Evolutionary conservation across 2,329 filamentous ascomycete genomes (phyloP).

Genomic region (Colletotrichum tanaceti): DNA sequence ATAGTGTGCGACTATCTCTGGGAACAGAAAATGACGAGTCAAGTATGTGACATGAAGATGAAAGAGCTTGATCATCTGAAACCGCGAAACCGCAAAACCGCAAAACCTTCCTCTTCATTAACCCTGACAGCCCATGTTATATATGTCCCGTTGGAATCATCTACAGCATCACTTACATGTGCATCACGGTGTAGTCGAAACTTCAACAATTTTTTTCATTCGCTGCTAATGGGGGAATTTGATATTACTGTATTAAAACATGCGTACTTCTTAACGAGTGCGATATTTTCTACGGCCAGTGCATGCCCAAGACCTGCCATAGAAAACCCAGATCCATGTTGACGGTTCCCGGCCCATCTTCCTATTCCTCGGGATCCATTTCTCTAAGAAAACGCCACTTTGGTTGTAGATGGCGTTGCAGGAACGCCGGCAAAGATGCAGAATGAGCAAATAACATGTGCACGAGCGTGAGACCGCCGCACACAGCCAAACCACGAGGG

Average conservation of each 20-base stretch:
- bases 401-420: neutral
- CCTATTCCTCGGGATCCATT: too few relatives aligned
- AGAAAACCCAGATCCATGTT: neutral
- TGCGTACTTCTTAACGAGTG: neutral
- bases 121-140: too few relatives aligned
- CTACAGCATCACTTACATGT: too few relatives aligned
- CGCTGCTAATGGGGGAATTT: neutral
- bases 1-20: too few relatives aligned
- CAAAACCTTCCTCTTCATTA: too few relatives aligned
- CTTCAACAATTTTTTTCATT: too few relatives aligned
- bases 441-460: neutral
- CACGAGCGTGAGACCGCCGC: neutral
- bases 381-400: neutral
- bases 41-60: too few relatives aligned
- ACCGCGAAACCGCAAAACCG: too few relatives aligned
- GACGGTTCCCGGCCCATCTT: neutral
- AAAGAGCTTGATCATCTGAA: too few relatives aligned
- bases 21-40: too few relatives aligned
- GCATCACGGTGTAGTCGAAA: neutral
- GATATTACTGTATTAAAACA: neutral
- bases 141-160: too few relatives aligned
- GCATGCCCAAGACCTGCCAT: neutral
- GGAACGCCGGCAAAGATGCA: conserved; percentile 11
- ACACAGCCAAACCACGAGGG: neutral
- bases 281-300: neutral